Percentiles rank a stretch among this genome's conserved stretches.
These are phyloP conservation scores for Lathyrus aphaca DNA, from an alignment of 306 rosid species.

Conservation along the genomic window DNA sequence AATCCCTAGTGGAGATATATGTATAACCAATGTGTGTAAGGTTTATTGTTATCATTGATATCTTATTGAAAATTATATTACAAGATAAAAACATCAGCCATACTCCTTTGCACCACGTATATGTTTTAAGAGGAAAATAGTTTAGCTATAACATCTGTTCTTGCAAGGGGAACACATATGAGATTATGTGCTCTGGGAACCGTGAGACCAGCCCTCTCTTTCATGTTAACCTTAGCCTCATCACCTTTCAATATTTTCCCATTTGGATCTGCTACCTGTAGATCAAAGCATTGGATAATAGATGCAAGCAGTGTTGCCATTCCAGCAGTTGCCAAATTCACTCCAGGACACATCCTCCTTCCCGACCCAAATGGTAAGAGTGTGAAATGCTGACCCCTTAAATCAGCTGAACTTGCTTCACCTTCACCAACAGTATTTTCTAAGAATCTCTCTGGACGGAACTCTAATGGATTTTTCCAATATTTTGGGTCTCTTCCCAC, in stretches of 20 bases:
- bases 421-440: background rate
- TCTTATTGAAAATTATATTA: conserved; percentile 19
- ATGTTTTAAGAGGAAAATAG: conserved; percentile 11
- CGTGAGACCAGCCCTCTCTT: conserved; percentile 45
- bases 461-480: conserved; percentile 52
- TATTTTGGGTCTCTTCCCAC: conserved; percentile 59
- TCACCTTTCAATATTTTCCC: conserved; percentile 26
- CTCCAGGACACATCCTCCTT: conserved; percentile 58
- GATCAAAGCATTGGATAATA: conserved; percentile 57
- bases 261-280: conserved; percentile 19
- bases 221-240: conserved; percentile 39
- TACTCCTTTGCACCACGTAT: background rate
- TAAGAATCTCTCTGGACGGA: conserved; percentile 46
- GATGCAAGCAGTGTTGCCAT: conserved; percentile 48
- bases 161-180: conserved; percentile 44
- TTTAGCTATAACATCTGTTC: background rate
- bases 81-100: background rate
- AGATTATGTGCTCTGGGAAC: conserved; percentile 51
- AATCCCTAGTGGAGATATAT: too few relatives aligned
- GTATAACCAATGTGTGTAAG: too few relatives aligned
- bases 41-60: too few relatives aligned
- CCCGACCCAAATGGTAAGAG: conserved; percentile 62
- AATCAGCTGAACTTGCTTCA: conserved; percentile 21
- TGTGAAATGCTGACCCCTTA: conserved; percentile 45
- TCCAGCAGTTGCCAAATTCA: conserved; percentile 49